Percentiles rank a stretch among this genome's conserved stretches.
phyloP scores from a whole-genome alignment of 169 alveolate species.

The Plasmodium chabaudi region DNA sequence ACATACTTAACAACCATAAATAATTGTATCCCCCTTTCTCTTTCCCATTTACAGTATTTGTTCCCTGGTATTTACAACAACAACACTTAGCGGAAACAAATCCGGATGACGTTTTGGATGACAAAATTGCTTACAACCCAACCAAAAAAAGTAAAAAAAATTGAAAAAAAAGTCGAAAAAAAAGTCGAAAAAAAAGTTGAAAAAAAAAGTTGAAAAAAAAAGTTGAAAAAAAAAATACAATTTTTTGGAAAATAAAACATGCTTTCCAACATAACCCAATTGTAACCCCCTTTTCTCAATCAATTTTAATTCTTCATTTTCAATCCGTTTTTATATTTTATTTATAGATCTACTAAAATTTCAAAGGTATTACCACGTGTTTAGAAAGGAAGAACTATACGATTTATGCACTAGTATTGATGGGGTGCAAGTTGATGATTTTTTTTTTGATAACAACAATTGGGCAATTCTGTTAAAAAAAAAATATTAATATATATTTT shows the following conservation, averaged over 20 bases:
- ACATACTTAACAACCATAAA: background rate
- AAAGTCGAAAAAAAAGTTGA: no score
- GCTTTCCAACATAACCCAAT: no score
- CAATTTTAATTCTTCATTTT: background rate
- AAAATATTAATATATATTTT: background rate
- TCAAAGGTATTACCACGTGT: slow-evolving; percentile 94
- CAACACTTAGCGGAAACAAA: slow-evolving; percentile 82
- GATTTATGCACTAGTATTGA: slow-evolving; percentile 79
- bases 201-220: no score
- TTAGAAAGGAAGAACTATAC: slow-evolving; percentile 92
- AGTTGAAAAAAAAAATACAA: no score
- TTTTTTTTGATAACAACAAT: slow-evolving; percentile 77
- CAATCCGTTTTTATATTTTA: background rate
- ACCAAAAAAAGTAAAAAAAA: no score
- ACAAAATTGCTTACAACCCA: no score
- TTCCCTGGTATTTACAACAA: slow-evolving; percentile 92
- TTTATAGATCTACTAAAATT: slow-evolving; percentile 69
- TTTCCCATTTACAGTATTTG: slow-evolving; percentile 81
- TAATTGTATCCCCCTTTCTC: background rate
- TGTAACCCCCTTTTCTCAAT: no score
- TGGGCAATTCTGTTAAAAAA: slow-evolving; percentile 79
- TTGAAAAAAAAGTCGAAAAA: no score
- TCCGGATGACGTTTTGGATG: slow-evolving; percentile 2
- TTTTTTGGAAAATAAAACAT: background rate
- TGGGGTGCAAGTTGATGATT: slow-evolving; percentile 73